A percentile compares a stretch with the other conserved stretches of the same genome.
phyloP scores from a whole-genome alignment of 2,329 filamentous ascomycete genomes.

The Pseudogymnoascus sp. region DNA sequence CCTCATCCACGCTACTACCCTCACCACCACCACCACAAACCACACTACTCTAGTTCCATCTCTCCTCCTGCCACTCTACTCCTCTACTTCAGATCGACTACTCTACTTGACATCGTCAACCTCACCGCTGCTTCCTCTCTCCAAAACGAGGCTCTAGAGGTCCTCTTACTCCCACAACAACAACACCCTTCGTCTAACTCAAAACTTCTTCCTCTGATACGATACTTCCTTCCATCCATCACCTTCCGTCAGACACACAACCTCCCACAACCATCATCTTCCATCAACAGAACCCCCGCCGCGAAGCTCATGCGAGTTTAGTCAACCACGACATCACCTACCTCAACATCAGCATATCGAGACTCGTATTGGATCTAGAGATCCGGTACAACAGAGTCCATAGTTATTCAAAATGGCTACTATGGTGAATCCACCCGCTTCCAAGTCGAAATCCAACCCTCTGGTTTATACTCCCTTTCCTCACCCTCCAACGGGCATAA shows the following conservation, averaged over 20 bases:
- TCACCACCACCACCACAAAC: neutral
- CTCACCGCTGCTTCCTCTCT: neutral
- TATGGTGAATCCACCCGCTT: conserved; percentile 44
- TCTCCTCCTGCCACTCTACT: neutral
- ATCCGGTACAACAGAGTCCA: conserved; percentile 28
- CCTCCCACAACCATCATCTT: neutral
- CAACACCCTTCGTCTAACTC: neutral
- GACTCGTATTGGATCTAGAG: conserved; percentile 24
- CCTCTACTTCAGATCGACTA: neutral
- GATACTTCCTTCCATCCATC: neutral
- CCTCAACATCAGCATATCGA: conserved; percentile 15
- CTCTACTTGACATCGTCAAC: neutral
- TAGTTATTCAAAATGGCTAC: conserved; percentile 48
- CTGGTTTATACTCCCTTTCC: conserved; percentile 34
- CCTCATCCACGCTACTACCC: neutral
- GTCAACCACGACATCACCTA: neutral
- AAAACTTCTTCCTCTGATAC: neutral
- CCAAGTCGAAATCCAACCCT: conserved; percentile 30
- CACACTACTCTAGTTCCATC: neutral
- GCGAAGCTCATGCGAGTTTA: neutral
- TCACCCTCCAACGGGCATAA: conserved; percentile 25
- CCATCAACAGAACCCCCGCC: neutral
- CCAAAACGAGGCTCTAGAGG: neutral
- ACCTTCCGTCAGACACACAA: neutral
- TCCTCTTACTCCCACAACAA: neutral